Conservation (phyloP, 2,329 filamentous ascomycete species). For the Thelonectria discophora region DNA sequence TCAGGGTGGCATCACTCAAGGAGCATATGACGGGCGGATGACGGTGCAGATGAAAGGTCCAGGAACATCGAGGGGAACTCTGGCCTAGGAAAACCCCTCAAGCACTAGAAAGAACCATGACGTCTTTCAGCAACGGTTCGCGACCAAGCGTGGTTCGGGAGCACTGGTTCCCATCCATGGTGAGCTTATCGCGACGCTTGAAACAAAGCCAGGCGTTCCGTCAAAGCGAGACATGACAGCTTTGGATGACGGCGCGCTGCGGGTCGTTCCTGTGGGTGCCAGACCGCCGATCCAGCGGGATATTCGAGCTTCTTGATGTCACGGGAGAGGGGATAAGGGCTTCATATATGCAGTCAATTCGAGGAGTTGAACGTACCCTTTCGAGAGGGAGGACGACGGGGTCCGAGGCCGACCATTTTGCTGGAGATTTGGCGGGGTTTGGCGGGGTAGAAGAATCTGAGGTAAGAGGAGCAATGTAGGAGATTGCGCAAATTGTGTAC, state of each 20-base stretch:
- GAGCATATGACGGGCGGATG: not conserved
- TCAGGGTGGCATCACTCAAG: constrained; percentile 26
- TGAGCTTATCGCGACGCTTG: constrained; percentile 12
- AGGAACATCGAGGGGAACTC: not conserved
- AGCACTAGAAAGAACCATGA: constrained; percentile 9
- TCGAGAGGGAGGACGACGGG: constrained; percentile 59
- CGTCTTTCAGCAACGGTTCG: constrained; percentile 1
- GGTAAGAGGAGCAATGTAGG: not conserved
- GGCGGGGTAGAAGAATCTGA: constrained; percentile 44
- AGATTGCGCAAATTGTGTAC: not conserved
- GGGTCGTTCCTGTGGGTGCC: constrained; percentile 9
- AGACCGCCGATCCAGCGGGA: constrained; percentile 1
- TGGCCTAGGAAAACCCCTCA: not conserved
- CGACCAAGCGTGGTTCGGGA: not conserved
- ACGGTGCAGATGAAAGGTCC: not conserved
- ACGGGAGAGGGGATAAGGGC: constrained; percentile 7
- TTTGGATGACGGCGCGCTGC: constrained; percentile 4
- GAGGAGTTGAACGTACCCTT: constrained; percentile 69
- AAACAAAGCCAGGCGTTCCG: not conserved
- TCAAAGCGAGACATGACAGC: not conserved
- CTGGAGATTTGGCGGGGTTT: constrained; percentile 47
- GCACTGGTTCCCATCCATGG: not conserved
- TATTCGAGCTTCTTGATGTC: not conserved
- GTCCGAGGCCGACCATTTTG: constrained; percentile 62
- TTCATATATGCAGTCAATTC: not conserved